Evolutionary conservation across 1,139 yeast species (phyloP).

Genomic region (Eremothecium gossypii): DNA sequence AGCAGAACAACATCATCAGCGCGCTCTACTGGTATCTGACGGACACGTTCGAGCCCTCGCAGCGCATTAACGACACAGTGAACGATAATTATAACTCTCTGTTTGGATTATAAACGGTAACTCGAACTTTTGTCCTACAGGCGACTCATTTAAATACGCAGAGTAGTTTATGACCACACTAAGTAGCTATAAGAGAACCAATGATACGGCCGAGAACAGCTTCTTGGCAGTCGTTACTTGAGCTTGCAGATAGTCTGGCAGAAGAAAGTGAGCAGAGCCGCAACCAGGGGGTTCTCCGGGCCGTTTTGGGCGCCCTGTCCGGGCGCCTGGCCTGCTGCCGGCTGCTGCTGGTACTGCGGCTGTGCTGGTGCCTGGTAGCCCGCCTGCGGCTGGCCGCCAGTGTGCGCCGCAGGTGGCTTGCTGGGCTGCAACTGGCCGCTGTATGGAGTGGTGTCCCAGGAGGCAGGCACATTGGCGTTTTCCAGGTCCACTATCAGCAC

Average conservation of each 20-base stretch:
- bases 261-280: slow-evolving; percentile 17
- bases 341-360: slow-evolving; percentile 31
- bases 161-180: no score
- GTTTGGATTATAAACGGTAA: slow-evolving; percentile 8
- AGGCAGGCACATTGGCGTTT: slow-evolving; percentile 40
- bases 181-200: no score
- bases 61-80: slow-evolving; percentile 4
- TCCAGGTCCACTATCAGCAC: slow-evolving; percentile 63
- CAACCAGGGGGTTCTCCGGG: slow-evolving; percentile 5
- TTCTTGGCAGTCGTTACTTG: slow-evolving; percentile 1
- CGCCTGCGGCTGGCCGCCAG: slow-evolving; percentile 19
- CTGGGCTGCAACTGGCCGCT: slow-evolving; percentile 9
- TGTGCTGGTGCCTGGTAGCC: slow-evolving; percentile 21
- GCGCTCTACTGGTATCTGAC: slow-evolving; percentile 16
- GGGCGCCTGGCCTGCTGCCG: slow-evolving; percentile 17
- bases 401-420: slow-evolving; percentile 18
- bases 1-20: slow-evolving; percentile 13
- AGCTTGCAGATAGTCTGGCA: slow-evolving; percentile 25
- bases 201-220: no score
- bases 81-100: slow-evolving; percentile 8
- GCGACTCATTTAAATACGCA: no score
- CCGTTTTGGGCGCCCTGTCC: no score
- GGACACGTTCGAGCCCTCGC: slow-evolving; percentile 9
- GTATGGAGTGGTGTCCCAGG: slow-evolving; percentile 35
- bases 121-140: neutral